These are phyloP conservation scores for Hymenotorrendiella dingleyae DNA, from an alignment of 2,329 filamentous ascomycete species.

Conservation along the genomic window DNA sequence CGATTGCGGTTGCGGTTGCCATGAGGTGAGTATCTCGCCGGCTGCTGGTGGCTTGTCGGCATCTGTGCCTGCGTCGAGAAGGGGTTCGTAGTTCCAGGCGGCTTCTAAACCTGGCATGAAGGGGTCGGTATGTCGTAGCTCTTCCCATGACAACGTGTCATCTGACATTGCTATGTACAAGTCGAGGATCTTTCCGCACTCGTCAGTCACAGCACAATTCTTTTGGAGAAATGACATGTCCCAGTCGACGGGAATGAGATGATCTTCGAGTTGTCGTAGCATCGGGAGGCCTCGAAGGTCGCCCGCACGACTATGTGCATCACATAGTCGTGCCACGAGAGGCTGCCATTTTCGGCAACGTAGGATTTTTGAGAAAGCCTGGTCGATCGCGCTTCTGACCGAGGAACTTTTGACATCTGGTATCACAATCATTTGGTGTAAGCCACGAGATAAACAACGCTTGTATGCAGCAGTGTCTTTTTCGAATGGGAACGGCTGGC, in stretches of 20 bases:
- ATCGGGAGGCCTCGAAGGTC: constrained; percentile 53
- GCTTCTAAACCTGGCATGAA: constrained; percentile 48
- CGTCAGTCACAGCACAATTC: constrained; percentile 51
- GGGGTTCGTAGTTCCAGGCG: constrained; percentile 46
- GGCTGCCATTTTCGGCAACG: constrained; percentile 49
- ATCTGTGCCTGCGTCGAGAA: constrained; percentile 39
- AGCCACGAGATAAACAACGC: constrained; percentile 52
- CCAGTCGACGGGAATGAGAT: constrained; percentile 38
- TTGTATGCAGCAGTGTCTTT: constrained; percentile 57
- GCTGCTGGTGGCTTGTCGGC: constrained; percentile 34
- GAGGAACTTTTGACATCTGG: constrained; percentile 43
- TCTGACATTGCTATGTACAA: constrained; percentile 53
- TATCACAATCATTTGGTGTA: constrained; percentile 52
- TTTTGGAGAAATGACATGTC: constrained; percentile 46
- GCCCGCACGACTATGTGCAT: constrained; percentile 45
- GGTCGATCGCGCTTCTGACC: constrained; percentile 43
- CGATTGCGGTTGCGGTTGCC: constrained; percentile 23
- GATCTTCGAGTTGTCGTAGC: constrained; percentile 46
- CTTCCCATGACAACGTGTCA: constrained; percentile 48
- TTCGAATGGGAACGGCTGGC: constrained; percentile 54
- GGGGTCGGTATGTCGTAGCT: constrained; percentile 41
- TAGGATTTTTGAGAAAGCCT: constrained; percentile 45
- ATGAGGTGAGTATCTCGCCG: constrained; percentile 37
- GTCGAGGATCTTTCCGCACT: constrained; percentile 50
- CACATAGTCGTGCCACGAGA: constrained; percentile 52